These are phyloP conservation scores for Trichoderma virens DNA, from an alignment of 495 filamentous ascomycete genomes.

Conservation along the genomic window DNA sequence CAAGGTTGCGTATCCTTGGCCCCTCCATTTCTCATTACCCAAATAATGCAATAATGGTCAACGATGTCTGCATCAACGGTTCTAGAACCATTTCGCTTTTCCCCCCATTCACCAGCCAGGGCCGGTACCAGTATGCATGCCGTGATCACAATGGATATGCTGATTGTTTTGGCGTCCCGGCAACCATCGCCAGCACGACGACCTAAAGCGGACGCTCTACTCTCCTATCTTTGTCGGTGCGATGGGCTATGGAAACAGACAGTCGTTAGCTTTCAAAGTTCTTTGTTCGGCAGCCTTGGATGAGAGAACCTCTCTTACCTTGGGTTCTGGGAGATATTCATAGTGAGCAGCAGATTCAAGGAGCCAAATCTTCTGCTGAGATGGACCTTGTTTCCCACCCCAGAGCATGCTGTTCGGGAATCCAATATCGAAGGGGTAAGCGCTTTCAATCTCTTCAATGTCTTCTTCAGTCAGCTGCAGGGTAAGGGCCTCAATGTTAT, in stretches of 20 bases:
- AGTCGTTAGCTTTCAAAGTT: not conserved
- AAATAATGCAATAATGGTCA: too few relatives aligned
- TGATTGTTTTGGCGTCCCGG: not conserved
- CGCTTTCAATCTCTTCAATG: conserved; percentile 56
- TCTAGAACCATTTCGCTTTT: not conserved
- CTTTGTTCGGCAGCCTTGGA: not conserved
- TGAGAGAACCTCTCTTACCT: conserved; percentile 12
- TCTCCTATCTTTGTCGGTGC: conserved; percentile 21
- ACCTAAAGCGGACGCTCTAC: conserved; percentile 18
- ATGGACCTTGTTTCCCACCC: conserved; percentile 27
- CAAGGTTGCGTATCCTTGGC: too few relatives aligned
- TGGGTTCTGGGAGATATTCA: conserved; percentile 33
- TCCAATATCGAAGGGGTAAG: conserved; percentile 52
- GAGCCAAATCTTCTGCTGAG: conserved; percentile 36
- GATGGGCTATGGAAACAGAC: conserved; percentile 18
- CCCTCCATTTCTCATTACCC: too few relatives aligned
- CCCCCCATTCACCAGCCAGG: not conserved
- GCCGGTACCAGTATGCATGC: not conserved
- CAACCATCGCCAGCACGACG: not conserved
- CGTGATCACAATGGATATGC: not conserved
- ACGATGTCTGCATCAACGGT: too few relatives aligned
- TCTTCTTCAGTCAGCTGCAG: conserved; percentile 52
- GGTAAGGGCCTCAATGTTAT: conserved; percentile 57
- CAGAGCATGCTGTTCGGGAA: conserved; percentile 52
- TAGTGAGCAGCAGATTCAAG: conserved; percentile 35